A percentile compares a stretch with the other conserved stretches of the same genome.
These are phyloP conservation scores for Candida glucosophila DNA, from an alignment of 1,139 yeast genomes.

Conservation along the genomic window DNA sequence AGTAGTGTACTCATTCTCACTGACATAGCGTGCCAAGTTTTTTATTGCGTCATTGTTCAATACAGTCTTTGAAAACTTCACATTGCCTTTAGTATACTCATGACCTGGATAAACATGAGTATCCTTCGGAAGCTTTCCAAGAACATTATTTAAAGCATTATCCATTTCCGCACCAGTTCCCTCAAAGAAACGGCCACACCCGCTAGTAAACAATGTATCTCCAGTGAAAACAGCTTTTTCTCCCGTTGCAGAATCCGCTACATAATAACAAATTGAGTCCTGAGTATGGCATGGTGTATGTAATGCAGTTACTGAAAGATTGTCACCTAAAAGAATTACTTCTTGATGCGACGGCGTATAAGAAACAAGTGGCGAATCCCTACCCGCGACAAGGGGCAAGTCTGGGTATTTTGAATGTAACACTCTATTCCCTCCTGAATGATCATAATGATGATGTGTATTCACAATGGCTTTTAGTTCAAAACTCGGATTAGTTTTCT, in stretches of 20 bases:
- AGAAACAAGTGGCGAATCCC: constrained; percentile 62
- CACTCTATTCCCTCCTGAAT: constrained; percentile 75
- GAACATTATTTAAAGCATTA: constrained; percentile 46
- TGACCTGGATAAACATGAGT: constrained; percentile 88
- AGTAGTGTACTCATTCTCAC: constrained; percentile 61
- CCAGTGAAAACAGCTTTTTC: constrained; percentile 86
- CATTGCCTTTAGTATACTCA: constrained; percentile 83
- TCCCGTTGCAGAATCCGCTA: constrained; percentile 49
- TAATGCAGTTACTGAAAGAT: constrained; percentile 64
- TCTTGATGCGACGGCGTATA: constrained; percentile 61
- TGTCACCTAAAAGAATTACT: constrained; percentile 52
- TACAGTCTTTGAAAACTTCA: constrained; percentile 63
- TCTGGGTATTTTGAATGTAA: constrained; percentile 35
- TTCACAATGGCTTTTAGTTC: constrained; percentile 71
- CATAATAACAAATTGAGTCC: constrained; percentile 86
- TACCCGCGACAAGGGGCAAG: constrained; percentile 79
- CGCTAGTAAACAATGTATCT: constrained; percentile 87
- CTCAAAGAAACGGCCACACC: constrained; percentile 96
- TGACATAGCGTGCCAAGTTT: constrained; percentile 42
- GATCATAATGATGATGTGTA: constrained; percentile 95
- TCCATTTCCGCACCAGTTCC: constrained; percentile 83
- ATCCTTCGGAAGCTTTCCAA: constrained; percentile 55
- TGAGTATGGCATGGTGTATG: constrained; percentile 98
- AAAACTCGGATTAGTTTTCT: constrained; percentile 16
- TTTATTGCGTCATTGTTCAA: constrained; percentile 47